These are phyloP conservation scores for Carex kokanica DNA, from an alignment of 176 grass and related monocot genomes.

Conservation along the genomic window DNA sequence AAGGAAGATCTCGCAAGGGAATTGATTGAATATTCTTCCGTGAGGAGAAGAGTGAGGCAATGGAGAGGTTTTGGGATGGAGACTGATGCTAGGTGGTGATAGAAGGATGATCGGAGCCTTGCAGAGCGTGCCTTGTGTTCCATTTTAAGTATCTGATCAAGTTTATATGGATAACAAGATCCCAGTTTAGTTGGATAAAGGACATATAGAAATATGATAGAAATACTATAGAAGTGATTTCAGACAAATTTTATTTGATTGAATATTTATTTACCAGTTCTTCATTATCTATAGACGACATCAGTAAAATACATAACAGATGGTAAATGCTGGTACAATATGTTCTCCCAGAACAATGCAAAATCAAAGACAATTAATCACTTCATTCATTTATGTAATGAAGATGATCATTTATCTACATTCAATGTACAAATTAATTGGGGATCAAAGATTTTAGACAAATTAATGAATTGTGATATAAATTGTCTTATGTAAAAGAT, in stretches of 20 bases:
- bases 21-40: conserved; percentile 82
- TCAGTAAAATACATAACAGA: not conserved
- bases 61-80: conserved; percentile 79
- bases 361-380: not conserved
- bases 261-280: not conserved
- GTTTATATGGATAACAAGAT: not conserved
- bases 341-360: not conserved
- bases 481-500: not conserved
- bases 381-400: not conserved
- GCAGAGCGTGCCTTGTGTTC: conserved; percentile 65
- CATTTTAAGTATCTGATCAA: conserved; percentile 75
- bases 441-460: not conserved
- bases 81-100: conserved; percentile 58
- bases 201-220: no score
- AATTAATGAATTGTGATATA: not conserved
- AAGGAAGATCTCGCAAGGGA: conserved; percentile 65
- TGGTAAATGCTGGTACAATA: not conserved
- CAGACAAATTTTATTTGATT: not conserved
- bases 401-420: not conserved
- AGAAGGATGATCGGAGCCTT: conserved; percentile 49
- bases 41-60: conserved; percentile 62
- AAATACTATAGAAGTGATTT: no score
- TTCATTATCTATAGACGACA: not conserved
- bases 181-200: not conserved
- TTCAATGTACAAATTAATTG: not conserved